Evolutionary conservation across 2,329 filamentous ascomycete genomes (phyloP).

Genomic region (Penicillium vulpinum): DNA sequence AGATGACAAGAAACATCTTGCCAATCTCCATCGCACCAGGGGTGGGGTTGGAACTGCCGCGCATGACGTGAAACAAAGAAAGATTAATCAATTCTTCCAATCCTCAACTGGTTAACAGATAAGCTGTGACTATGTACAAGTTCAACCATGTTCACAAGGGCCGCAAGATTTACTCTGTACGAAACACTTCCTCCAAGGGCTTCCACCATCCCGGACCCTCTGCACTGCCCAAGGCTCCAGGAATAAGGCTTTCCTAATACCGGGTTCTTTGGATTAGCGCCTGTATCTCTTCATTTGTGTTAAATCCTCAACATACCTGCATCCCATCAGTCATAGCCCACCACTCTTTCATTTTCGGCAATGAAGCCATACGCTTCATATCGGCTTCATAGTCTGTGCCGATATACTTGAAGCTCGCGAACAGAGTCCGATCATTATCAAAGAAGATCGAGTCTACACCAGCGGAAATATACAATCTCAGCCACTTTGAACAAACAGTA

Average conservation of each 20-base stretch:
- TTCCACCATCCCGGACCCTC: slow-evolving; percentile 42
- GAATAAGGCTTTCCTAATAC: slow-evolving; percentile 34
- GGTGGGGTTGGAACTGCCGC: slow-evolving; percentile 78
- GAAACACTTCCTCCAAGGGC: slow-evolving; percentile 37
- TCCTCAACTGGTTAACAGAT: background rate
- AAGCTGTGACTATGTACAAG: slow-evolving; percentile 7
- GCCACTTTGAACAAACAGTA: background rate
- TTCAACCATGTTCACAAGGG: background rate
- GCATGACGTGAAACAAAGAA: slow-evolving; percentile 74
- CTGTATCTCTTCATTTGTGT: background rate
- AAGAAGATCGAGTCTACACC: slow-evolving; percentile 67
- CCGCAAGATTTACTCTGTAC: slow-evolving; percentile 25
- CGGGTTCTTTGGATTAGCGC: slow-evolving; percentile 4
- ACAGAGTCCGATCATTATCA: slow-evolving; percentile 68
- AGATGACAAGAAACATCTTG: slow-evolving; percentile 71
- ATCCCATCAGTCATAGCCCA: slow-evolving; percentile 77
- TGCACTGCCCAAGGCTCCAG: slow-evolving; percentile 34
- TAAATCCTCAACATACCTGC: slow-evolving; percentile 51
- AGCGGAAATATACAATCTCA: background rate
- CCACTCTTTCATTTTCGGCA: slow-evolving; percentile 73
- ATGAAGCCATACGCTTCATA: slow-evolving; percentile 73
- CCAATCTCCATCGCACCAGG: slow-evolving; percentile 72
- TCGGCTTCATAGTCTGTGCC: slow-evolving; percentile 70
- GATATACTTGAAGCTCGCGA: slow-evolving; percentile 77
- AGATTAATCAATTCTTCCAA: slow-evolving; percentile 72